Evolutionary conservation across 306 rosid genomes (phyloP).

Genomic region (Astragalus membranaceus): DNA sequence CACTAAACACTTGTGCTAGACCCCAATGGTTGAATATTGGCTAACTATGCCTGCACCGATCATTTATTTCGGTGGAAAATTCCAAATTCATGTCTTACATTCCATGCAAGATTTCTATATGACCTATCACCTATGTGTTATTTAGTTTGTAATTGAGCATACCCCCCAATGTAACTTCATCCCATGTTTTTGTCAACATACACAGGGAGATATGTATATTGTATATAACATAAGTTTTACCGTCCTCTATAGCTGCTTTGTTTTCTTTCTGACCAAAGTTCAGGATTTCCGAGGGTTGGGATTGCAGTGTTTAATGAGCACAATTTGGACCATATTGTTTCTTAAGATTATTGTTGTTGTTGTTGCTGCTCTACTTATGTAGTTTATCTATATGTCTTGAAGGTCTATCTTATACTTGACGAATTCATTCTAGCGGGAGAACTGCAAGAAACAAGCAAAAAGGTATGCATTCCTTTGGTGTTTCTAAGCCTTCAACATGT

Average conservation of each 20-base stretch:
- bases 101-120: not conserved
- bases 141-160: not conserved
- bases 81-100: not conserved
- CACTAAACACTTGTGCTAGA: too few species aligned
- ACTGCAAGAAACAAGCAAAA: conserved; percentile 53
- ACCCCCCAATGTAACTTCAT: not conserved
- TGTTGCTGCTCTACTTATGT: not conserved
- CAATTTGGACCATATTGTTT: not conserved
- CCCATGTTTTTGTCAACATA: not conserved
- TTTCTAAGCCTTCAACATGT: not conserved
- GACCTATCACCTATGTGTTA: not conserved
- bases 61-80: not conserved
- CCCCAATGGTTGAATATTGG: not conserved
- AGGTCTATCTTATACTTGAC: conserved; percentile 54
- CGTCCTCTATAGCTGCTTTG: not conserved
- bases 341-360: not conserved
- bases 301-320: not conserved
- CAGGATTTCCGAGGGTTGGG: not conserved
- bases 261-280: not conserved
- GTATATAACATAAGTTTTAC: not conserved
- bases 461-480: conserved; percentile 28
- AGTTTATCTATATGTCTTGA: conserved; percentile 7
- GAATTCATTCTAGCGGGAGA: conserved; percentile 56
- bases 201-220: not conserved
- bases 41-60: not conserved